Evolutionary conservation across 306 rosid genomes (phyloP).

Genomic region (Styphnolobium japonicum): DNA sequence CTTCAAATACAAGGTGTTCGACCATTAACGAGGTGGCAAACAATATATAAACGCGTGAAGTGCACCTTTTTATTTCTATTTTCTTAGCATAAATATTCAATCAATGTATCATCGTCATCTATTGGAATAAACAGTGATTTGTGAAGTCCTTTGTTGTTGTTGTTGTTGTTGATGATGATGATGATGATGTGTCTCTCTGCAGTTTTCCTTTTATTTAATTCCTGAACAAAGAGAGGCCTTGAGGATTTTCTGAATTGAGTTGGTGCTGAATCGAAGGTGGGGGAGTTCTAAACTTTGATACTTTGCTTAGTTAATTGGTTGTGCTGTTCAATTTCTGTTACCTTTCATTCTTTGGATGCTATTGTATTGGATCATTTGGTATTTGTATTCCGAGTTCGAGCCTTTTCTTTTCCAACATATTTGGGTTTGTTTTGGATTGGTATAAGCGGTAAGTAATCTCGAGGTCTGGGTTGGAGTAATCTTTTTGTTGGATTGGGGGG

Average conservation of each 20-base stretch:
- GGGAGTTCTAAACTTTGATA: background rate
- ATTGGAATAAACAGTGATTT: background rate
- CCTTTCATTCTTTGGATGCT: background rate
- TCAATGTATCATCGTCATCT: constrained; percentile 38
- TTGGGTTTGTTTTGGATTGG: constrained; percentile 23
- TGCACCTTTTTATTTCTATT: background rate
- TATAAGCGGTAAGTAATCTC: background rate
- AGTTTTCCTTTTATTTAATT: background rate
- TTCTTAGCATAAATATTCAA: constrained; percentile 17
- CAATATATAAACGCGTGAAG: constrained; percentile 45
- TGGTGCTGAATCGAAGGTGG: constrained; percentile 38
- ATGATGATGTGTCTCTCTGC: background rate
- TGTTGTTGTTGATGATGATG: background rate
- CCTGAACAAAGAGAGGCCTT: background rate
- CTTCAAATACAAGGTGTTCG: constrained; percentile 28
- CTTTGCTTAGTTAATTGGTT: constrained; percentile 1
- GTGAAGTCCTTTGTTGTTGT: background rate
- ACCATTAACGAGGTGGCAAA: constrained; percentile 36
- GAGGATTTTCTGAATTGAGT: constrained; percentile 20
- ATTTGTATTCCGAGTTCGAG: constrained; percentile 11
- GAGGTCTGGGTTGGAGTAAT: background rate
- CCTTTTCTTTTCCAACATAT: background rate
- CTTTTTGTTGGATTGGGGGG: background rate
- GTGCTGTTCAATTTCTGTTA: constrained; percentile 1
- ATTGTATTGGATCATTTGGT: constrained; percentile 21